Conservation (phyloP, 352 stramenopile species). For the Globisporangium rhizosaccharum region DNA sequence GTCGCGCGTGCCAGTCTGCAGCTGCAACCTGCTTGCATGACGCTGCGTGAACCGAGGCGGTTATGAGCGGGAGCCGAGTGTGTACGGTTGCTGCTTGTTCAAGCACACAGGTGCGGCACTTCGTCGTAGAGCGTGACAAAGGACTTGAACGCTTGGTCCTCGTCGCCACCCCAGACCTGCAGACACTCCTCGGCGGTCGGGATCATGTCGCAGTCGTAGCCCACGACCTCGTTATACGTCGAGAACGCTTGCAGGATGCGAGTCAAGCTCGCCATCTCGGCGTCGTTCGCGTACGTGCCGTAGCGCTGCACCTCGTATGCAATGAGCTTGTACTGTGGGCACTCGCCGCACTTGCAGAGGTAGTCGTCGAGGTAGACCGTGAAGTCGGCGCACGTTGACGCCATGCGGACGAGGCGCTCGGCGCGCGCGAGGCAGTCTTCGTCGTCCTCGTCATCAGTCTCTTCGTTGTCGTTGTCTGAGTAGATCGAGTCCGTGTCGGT, state of each 20-base stretch:
- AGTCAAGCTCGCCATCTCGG: conserved; percentile 31
- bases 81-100: background rate
- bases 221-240: conserved; percentile 63
- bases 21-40: background rate
- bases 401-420: conserved; percentile 18
- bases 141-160: conserved; percentile 56
- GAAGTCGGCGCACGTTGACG: conserved; percentile 22
- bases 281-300: conserved; percentile 22
- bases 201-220: conserved; percentile 55
- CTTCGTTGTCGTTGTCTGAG: conserved; percentile 14
- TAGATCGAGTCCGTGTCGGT: background rate
- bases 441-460: conserved; percentile 16
- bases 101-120: conserved; percentile 35
- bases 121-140: conserved; percentile 59
- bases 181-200: conserved; percentile 45
- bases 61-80: background rate
- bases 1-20: background rate
- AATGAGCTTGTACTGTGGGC: conserved; percentile 51
- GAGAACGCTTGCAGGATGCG: conserved; percentile 64
- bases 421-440: conserved; percentile 29
- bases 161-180: conserved; percentile 46
- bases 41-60: conserved; percentile 1
- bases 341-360: conserved; percentile 57
- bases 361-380: conserved; percentile 52
- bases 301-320: conserved; percentile 29